Percentiles rank a stretch among this genome's conserved stretches.
Evolutionary conservation across 768 basidiomycete genomes (phyloP).

Genomic region (Suillus brevipes): DNA sequence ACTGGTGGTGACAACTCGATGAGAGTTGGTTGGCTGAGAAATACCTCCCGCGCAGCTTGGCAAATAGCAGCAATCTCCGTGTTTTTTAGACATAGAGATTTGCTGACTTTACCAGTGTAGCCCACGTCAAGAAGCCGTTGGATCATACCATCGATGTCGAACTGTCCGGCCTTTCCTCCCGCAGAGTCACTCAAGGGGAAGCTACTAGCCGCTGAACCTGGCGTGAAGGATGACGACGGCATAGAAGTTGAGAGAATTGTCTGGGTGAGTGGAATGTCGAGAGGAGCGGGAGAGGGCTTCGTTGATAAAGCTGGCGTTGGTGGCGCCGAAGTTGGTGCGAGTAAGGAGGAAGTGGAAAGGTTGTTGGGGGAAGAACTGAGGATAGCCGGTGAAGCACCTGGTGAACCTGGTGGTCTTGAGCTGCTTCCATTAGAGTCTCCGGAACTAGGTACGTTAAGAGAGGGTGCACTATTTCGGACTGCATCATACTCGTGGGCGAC

Average conservation of each 20-base stretch:
- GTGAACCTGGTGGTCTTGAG: conserved; percentile 33
- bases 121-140: conserved; percentile 93
- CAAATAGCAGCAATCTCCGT: conserved; percentile 94
- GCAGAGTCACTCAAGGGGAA: conserved; percentile 40
- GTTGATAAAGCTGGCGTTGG: conserved; percentile 18
- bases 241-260: conserved; percentile 81
- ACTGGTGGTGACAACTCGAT: conserved; percentile 97
- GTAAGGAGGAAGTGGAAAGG: conserved; percentile 42
- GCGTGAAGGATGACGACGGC: conserved; percentile 46
- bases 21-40: conserved; percentile 93
- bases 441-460: conserved; percentile 35
- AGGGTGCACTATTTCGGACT: conserved; percentile 32
- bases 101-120: conserved; percentile 97
- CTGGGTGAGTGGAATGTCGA: conserved; percentile 79
- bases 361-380: conserved; percentile 39
- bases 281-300: conserved; percentile 52
- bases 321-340: conserved; percentile 18
- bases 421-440: conserved; percentile 43
- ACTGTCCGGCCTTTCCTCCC: conserved; percentile 55
- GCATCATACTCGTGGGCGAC: conserved; percentile 36
- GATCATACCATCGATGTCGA: conserved; percentile 99
- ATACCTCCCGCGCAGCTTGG: conserved; percentile 93
- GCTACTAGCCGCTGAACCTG: conserved; percentile 48
- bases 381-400: conserved; percentile 36
- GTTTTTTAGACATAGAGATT: conserved; percentile 93